A percentile compares a stretch with the other conserved stretches of the same genome.
phyloP scores from a whole-genome alignment of 2,329 filamentous ascomycete species.

The Parastagonospora avenae region DNA sequence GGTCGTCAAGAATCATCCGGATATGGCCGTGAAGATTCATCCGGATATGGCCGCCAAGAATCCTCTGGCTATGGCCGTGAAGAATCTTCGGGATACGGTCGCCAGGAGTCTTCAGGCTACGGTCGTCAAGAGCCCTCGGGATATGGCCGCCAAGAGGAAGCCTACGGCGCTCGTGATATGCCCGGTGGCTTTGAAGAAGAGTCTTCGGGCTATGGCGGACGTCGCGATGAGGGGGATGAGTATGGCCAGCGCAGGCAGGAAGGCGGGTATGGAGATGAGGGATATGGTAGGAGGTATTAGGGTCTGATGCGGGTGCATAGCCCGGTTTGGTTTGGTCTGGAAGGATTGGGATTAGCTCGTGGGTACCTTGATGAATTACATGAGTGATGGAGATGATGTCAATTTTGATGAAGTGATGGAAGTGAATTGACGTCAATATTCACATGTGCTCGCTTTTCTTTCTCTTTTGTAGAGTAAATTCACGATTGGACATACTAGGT shows the following conservation, averaged over 20 bases:
- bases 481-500: no score
- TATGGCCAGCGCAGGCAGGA: slow-evolving; percentile 23
- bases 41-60: slow-evolving; percentile 4
- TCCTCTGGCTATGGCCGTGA: slow-evolving; percentile 9
- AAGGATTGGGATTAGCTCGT: not conserved
- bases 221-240: slow-evolving; percentile 15
- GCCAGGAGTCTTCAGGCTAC: slow-evolving; percentile 10
- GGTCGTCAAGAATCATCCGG: not conserved
- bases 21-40: not conserved
- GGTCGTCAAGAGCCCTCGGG: slow-evolving; percentile 11
- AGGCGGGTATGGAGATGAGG: slow-evolving; percentile 24
- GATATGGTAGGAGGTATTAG: slow-evolving; percentile 26
- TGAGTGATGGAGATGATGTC: not conserved
- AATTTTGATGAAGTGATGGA: not conserved
- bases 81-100: slow-evolving; percentile 10
- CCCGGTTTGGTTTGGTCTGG: not conserved
- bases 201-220: slow-evolving; percentile 11
- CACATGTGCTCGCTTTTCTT: not conserved
- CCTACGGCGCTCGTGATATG: slow-evolving; percentile 17
- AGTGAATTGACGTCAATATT: not conserved
- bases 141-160: slow-evolving; percentile 17
- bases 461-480: no score
- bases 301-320: not conserved
- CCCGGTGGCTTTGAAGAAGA: slow-evolving; percentile 10
- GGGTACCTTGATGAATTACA: not conserved